A percentile compares a stretch with the other conserved stretches of the same genome.
Conservation (phyloP, 2,329 filamentous ascomycete species). For the Colletotrichum ledebouriae region DNA sequence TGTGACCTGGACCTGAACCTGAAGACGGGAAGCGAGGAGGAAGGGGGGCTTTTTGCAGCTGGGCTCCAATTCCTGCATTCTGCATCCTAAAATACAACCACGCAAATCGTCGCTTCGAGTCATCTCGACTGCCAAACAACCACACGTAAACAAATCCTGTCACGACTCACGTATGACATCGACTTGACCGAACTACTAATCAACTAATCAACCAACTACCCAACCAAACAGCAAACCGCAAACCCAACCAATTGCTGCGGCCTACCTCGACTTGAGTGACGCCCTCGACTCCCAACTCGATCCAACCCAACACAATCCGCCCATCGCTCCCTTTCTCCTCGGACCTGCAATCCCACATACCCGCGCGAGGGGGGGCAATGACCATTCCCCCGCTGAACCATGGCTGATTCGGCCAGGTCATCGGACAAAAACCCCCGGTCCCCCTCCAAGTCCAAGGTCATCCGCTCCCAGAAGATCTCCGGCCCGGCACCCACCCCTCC, state of each 20-base stretch:
- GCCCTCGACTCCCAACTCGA: background rate
- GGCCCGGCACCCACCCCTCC: conserved; percentile 50
- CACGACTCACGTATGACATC: conserved; percentile 35
- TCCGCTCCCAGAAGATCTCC: conserved; percentile 68
- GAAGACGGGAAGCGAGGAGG: conserved; percentile 1
- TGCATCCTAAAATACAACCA: conserved; percentile 31
- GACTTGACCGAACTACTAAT: background rate
- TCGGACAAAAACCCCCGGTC: conserved; percentile 41
- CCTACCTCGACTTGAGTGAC: background rate
- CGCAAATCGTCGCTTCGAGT: conserved; percentile 20
- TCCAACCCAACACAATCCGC: no score
- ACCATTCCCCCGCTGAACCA: conserved; percentile 41
- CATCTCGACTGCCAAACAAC: conserved; percentile 34
- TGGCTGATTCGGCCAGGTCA: conserved; percentile 44
- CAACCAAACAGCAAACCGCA: background rate
- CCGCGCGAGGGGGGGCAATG: conserved; percentile 41
- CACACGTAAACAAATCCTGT: conserved; percentile 27
- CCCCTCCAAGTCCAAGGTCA: conserved; percentile 56
- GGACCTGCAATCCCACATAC: conserved; percentile 34
- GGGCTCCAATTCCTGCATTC: conserved; percentile 31
- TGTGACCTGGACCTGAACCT: conserved; percentile 1
- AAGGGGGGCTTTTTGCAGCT: conserved; percentile 31
- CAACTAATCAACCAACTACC: no score
- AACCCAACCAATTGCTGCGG: conserved; percentile 18
- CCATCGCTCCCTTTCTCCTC: conserved; percentile 9